Conservation (phyloP, 2,329 filamentous ascomycete species). For the Colletotrichum abscissum region DNA sequence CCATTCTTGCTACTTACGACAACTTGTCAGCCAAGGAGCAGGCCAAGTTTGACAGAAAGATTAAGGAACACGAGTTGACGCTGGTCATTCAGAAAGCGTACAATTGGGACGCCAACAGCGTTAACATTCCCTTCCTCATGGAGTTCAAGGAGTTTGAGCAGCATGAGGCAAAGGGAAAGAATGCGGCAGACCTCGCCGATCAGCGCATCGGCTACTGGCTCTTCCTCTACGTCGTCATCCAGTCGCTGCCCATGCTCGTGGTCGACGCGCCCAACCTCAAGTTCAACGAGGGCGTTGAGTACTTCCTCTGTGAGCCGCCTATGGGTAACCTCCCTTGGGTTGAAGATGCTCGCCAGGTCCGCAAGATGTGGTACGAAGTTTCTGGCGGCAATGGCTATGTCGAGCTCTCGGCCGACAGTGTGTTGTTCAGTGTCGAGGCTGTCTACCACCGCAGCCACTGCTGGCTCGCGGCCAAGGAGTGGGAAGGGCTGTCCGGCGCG, state of each 20-base stretch:
- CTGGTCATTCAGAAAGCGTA: slow-evolving; percentile 83
- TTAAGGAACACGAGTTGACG: slow-evolving; percentile 83
- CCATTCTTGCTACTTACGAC: slow-evolving; percentile 73
- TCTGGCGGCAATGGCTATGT: slow-evolving; percentile 70
- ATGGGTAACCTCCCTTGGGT: slow-evolving; percentile 81
- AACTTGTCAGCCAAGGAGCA: slow-evolving; percentile 79
- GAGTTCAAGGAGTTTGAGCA: slow-evolving; percentile 79
- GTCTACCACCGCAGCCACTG: slow-evolving; percentile 69
- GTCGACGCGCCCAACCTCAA: slow-evolving; percentile 78
- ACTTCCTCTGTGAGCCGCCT: slow-evolving; percentile 83
- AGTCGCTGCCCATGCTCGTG: slow-evolving; percentile 81
- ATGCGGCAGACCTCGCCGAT: slow-evolving; percentile 74
- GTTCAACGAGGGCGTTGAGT: slow-evolving; percentile 79
- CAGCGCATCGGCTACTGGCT: slow-evolving; percentile 83
- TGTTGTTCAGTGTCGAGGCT: slow-evolving; percentile 71
- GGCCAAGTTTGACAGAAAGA: slow-evolving; percentile 74
- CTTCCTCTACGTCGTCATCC: slow-evolving; percentile 82
- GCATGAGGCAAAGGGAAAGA: slow-evolving; percentile 73
- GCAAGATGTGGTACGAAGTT: slow-evolving; percentile 80
- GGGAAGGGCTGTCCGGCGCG: slow-evolving; percentile 53
- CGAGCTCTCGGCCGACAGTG: slow-evolving; percentile 69
- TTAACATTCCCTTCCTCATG: slow-evolving; percentile 72
- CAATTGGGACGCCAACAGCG: slow-evolving; percentile 76
- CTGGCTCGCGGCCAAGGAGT: slow-evolving; percentile 64
- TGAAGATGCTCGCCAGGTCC: slow-evolving; percentile 70